Base-by-base conservation (phyloP, 495 filamentous ascomycete species). In the Monascus purpureus region DNA sequence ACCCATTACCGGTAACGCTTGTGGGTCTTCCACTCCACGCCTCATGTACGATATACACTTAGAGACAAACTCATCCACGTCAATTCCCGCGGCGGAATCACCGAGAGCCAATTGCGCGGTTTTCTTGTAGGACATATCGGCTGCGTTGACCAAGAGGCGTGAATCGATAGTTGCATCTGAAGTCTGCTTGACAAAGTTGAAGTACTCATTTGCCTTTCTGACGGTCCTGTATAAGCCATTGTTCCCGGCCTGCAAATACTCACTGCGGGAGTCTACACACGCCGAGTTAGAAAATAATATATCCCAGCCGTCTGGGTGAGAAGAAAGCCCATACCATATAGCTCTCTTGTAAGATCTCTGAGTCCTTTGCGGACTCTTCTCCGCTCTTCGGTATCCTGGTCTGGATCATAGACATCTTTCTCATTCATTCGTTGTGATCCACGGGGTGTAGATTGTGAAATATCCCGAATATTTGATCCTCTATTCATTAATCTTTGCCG, bases 81-180 rank as follows among this genome's bases (percentile, higher is more conserved):
- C 92, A 15, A 97, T 60, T 2, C 85, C 81, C 20, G 74, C 70
- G 5, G 67, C 65, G 3, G 64, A 46, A 35, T 77, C 75, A 6
- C 86, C 88, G 1, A 79, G 57, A 2, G 76, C 75, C 7, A 85
- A 59, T 19, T 79, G 72, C 17, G 74, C 57, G 0, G 76, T 73
- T 41, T 80, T 83, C 35, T 82, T 80, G 35, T 77, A 73, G 0
- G 78, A 73, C 2, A 86, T 55, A 38, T 96, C 90, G 13, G 82
- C 76, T 0, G 77, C 72, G 20, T 63, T 70, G 8, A 94, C 81
- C 7, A 96, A 63, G 24, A 90, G 63, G 25, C 82, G 75, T 1
- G 88, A 81, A 46, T 99, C 90, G 36, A 93, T 75, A 2, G 77
- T 84, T 1, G 90, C 90, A 49, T 99, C 92, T n/a, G 72, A 71